Evolutionary conservation across 1,139 yeast genomes (phyloP), one percentile per base, ranked within the genome.

Genomic region (Kodamaea suecica): DNA sequence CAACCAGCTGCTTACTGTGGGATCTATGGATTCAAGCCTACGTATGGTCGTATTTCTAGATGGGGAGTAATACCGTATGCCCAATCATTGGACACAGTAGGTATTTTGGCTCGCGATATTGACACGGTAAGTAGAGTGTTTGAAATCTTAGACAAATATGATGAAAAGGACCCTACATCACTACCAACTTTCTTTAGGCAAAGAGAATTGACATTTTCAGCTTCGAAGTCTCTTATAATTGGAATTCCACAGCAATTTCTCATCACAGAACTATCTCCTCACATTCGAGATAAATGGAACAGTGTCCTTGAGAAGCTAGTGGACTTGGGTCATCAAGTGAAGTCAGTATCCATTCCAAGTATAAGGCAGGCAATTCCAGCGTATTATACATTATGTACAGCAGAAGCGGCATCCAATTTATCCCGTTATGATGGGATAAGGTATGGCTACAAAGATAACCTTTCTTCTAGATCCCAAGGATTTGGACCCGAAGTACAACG

Each of bases 11-110:
- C 95, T 15, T 86, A 84, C 57, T 83, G 95, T 48, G 85, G 87
- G 1, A 72, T 84, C 0, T 63, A 76, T 29, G 98, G 98, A 1
- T 88, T 85, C 63, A 92, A 92, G 55, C 98, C 98, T 0, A 71
- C 94, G 0, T 92, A 92, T 55, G 98, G 98, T 0, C 67, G 95
- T 23, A 63, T 94, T 3, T 88, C 97, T 0, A 66, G 99, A 36
- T 81, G 88, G 80, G 99, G 98, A 2, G 86, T 92, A 9, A 67
- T 90, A 3, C 80, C 97, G 0, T 92, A 88, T 60, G 97, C 97
- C 1, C 97, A 94, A 55, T 82, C 94, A 20, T 66, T 94, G 35
- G 99, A 94, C 55, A 88, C 97, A 0, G 97, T 94, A 7, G 99
- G 99, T 0, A 74, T 94, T 1, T 38, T 90, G 27, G 66, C 88